phyloP scores from a whole-genome alignment of 495 filamentous ascomycete species.

The Penicillium flavigenum region DNA sequence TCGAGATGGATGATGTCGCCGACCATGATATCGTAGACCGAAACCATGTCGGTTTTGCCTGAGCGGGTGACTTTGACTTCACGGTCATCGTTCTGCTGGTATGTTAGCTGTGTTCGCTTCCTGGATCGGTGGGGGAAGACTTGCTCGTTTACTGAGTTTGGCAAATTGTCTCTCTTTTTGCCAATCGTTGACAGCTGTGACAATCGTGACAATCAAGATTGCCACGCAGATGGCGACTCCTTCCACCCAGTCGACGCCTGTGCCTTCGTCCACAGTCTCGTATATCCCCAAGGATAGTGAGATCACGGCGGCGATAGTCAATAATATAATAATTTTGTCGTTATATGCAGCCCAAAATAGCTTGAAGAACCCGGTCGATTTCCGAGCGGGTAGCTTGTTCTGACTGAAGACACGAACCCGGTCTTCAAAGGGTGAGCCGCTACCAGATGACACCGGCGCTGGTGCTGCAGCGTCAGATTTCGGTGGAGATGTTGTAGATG shows the following conservation, averaged over 20 bases:
- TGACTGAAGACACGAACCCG: slow-evolving; percentile 70
- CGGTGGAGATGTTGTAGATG: slow-evolving; percentile 15
- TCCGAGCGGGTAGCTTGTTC: slow-evolving; percentile 72
- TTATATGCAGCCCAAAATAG: slow-evolving; percentile 86
- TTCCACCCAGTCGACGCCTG: slow-evolving; percentile 73
- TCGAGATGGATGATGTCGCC: slow-evolving; percentile 74
- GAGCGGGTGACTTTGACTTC: slow-evolving; percentile 75
- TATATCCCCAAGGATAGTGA: slow-evolving; percentile 74
- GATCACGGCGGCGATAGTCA: slow-evolving; percentile 70
- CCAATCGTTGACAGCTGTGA: slow-evolving; percentile 74
- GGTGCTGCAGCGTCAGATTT: slow-evolving; percentile 3
- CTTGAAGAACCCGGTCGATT: slow-evolving; percentile 68
- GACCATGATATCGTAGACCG: slow-evolving; percentile 68
- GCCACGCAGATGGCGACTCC: slow-evolving; percentile 77
- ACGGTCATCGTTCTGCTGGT: slow-evolving; percentile 67
- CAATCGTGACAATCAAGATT: slow-evolving; percentile 72
- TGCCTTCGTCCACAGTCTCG: slow-evolving; percentile 49
- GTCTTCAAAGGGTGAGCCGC: slow-evolving; percentile 53
- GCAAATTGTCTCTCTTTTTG: slow-evolving; percentile 80
- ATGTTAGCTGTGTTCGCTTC: slow-evolving; percentile 11
- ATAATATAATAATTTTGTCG: slow-evolving; percentile 77
- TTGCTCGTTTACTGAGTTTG: slow-evolving; percentile 67
- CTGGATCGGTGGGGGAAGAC: slow-evolving; percentile 2
- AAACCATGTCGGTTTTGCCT: slow-evolving; percentile 69
- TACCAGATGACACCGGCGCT: slow-evolving; percentile 16